Conservation (phyloP, 768 basidiomycete species). For the Tulasnella sp. region DNA sequence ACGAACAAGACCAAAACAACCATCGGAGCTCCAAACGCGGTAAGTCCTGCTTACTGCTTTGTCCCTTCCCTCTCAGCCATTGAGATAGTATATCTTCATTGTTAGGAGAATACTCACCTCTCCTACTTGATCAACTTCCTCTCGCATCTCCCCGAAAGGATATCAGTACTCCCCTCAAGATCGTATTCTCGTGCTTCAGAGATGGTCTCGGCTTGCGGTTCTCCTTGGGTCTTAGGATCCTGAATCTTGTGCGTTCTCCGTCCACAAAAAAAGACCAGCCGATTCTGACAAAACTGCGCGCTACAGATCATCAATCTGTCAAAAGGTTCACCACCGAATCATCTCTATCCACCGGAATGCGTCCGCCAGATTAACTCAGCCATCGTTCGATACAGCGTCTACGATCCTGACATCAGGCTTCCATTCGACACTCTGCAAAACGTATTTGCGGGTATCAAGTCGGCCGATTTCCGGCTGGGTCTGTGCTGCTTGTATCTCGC, state of each 20-base stretch:
- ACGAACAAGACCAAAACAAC: neutral
- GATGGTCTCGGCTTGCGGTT: neutral
- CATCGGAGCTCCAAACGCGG: neutral
- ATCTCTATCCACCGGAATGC: neutral
- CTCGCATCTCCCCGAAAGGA: neutral
- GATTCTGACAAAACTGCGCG: neutral
- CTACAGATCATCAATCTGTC: neutral
- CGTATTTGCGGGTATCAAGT: neutral
- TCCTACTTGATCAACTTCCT: neutral
- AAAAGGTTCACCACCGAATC: neutral
- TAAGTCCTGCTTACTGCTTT: neutral
- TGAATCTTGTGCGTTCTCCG: neutral
- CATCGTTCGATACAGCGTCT: neutral
- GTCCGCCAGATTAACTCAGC: neutral
- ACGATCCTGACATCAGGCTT: neutral
- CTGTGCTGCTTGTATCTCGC: neutral
- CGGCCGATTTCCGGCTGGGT: neutral
- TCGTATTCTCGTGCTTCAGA: neutral
- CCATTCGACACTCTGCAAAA: neutral
- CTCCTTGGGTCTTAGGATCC: neutral
- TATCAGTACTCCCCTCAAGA: neutral
- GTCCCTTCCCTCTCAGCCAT: neutral
- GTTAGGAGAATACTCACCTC: neutral
- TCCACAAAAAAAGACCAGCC: neutral
- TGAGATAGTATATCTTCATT: neutral